These are phyloP conservation scores for Pouteria glomerata DNA, from an alignment of 148 eudicot genomes.

Conservation along the genomic window DNA sequence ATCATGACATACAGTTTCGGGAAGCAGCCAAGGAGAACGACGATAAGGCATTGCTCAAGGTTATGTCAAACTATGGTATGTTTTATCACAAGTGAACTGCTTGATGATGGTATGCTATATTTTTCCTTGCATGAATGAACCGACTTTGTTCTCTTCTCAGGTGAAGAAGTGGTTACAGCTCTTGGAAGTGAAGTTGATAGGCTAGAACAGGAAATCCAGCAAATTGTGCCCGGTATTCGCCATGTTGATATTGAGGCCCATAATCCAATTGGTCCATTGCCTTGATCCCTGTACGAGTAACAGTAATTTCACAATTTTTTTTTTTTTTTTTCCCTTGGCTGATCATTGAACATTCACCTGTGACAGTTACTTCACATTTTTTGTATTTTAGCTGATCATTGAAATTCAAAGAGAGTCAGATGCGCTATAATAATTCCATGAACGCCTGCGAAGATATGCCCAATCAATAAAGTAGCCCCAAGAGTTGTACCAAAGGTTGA, in stretches of 20 bases:
- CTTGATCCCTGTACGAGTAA: slow-evolving; percentile 26
- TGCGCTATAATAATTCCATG: too few species aligned
- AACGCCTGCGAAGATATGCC: too few species aligned
- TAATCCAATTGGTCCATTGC: slow-evolving; percentile 59
- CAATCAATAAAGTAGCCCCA: too few species aligned
- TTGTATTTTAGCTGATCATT: too few species aligned
- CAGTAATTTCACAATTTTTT: too few species aligned
- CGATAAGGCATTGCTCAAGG: slow-evolving; percentile 51
- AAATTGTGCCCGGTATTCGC: slow-evolving; percentile 89
- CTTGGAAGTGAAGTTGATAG: slow-evolving; percentile 96
- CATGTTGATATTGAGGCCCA: slow-evolving; percentile 98
- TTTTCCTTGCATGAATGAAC: not conserved
- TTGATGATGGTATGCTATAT: not conserved
- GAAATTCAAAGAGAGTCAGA: too few species aligned
- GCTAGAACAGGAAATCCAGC: slow-evolving; percentile 81
- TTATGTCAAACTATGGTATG: slow-evolving; percentile 87
- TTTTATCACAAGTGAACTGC: not conserved
- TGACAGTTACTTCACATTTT: too few species aligned
- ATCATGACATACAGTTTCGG: slow-evolving; percentile 55
- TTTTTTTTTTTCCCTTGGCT: too few species aligned
- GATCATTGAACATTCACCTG: too few species aligned
- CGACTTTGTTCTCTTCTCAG: slow-evolving; percentile 30
- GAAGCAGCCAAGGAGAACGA: slow-evolving; percentile 65
- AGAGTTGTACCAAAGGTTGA: too few species aligned
- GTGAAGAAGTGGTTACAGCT: slow-evolving; percentile 95